Conservation (phyloP, 1,284 basidiomycete species). For the Caloboletus firmus region DNA sequence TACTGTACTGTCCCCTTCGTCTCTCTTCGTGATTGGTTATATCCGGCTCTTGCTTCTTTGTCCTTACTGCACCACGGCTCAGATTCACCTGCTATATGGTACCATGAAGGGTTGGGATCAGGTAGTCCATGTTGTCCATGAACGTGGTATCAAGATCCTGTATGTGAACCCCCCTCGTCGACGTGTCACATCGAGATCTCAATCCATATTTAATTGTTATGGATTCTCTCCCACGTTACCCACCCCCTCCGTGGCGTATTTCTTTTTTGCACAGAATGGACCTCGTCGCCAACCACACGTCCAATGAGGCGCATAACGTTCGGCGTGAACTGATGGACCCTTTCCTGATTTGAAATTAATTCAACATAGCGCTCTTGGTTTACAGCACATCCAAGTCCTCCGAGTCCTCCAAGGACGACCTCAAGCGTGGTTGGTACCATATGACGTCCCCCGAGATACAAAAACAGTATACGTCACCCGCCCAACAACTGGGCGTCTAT, state of each 20-base stretch:
- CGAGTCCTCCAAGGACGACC: conserved; percentile 53
- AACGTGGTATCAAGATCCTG: conserved; percentile 71
- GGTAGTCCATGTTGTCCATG: conserved; percentile 58
- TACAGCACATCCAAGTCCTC: too few species aligned
- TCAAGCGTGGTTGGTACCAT: conserved; percentile 76
- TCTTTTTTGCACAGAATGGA: conserved; percentile 60
- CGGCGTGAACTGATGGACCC: not conserved
- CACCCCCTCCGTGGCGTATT: conserved; percentile 1
- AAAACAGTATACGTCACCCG: conserved; percentile 52
- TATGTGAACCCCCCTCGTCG: conserved; percentile 32
- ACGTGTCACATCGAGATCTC: conserved; percentile 16
- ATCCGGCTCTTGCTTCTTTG: too few species aligned
- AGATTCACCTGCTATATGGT: conserved; percentile 74
- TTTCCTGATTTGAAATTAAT: not conserved
- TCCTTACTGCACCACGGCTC: conserved; percentile 40
- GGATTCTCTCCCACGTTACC: not conserved
- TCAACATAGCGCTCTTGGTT: conserved; percentile 71
- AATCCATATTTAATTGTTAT: too few species aligned
- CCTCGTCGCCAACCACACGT: conserved; percentile 80
- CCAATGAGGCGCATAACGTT: conserved; percentile 52
- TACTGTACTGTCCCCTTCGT: not conserved
- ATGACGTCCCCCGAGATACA: conserved; percentile 64
- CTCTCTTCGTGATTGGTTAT: not conserved
- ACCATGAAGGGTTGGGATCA: conserved; percentile 73
- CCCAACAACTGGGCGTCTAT: conserved; percentile 66